Base-by-base conservation (phyloP, 2,329 filamentous ascomycete genomes). In the Penicillium sclerotigenum region DNA sequence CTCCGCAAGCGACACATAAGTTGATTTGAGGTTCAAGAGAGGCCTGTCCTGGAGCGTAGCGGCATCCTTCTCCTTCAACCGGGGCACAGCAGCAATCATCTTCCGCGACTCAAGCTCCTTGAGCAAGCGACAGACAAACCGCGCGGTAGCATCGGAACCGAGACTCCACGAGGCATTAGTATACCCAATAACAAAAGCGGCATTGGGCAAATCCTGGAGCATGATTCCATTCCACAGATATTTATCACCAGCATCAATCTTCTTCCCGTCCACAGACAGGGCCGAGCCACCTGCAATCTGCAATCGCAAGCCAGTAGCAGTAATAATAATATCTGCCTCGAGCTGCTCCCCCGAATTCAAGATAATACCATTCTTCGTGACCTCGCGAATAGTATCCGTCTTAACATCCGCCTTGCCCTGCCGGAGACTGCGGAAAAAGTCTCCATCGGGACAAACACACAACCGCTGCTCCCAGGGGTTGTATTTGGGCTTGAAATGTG, bases 391-490 rank as follows among this genome's bases (percentile, higher is more conserved):
- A 3, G 73, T 78, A 54, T 79, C 82, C 4, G 83, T 85, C 20
- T 79, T 79, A n/a, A 86, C 73, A 43, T 77, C 73, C 1, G 80
- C 80, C 53, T 78, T 79, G 31, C 81, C 82, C 1, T 72, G 66
- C 16, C 77, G 75, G 18, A 86, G 73, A 33, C 75, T 73, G 22
- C 77, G 68, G 74, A 82, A 86, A 68, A 85, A 85, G 65, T 86
- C 83, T 20, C 80, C 81, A 53, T 84, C 79, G 0, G 82, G 81
- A n/a, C 75, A 86, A 57, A 90, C 76, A 65, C 90, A 94, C 8
- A 94, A 75, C 0, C 91, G 83, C 70, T 95, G 90, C 52, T 91
- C 81, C 80, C 89, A 87, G 0, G 86, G 86, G 37, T 82, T 79
- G 64, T 90, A 89, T 2, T 69, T 70, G 0, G 87, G 87, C 7